These are phyloP conservation scores for Trichoderma sp. DNA, from an alignment of 2,329 filamentous ascomycete genomes.

Conservation along the genomic window DNA sequence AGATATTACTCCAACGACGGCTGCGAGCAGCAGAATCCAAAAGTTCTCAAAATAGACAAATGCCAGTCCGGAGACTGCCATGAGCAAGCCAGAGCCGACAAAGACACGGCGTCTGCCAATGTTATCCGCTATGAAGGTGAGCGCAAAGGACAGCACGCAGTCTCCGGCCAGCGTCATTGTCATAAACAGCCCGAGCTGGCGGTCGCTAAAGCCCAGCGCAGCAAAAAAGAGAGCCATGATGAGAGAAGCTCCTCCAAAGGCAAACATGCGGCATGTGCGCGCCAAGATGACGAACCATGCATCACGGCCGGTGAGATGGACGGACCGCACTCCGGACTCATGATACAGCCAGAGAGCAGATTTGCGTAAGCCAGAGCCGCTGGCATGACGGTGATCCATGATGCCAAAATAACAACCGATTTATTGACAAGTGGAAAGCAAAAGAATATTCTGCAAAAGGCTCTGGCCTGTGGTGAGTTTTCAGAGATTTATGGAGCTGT, in stretches of 20 bases:
- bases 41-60: slow-evolving; percentile 59
- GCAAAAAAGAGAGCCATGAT: slow-evolving; percentile 64
- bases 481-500: background rate
- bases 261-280: slow-evolving; percentile 59
- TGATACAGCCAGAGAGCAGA: slow-evolving; percentile 39
- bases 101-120: slow-evolving; percentile 59
- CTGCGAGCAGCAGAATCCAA: slow-evolving; percentile 60
- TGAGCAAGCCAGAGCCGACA: slow-evolving; percentile 54
- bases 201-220: slow-evolving; percentile 56
- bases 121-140: slow-evolving; percentile 61
- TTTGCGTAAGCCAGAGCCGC: background rate
- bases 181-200: slow-evolving; percentile 65
- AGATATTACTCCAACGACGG: slow-evolving; percentile 62
- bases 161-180: slow-evolving; percentile 63
- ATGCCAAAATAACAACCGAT: background rate
- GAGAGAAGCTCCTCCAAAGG: slow-evolving; percentile 62
- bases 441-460: background rate
- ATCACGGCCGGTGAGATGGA: slow-evolving; percentile 50
- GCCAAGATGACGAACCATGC: slow-evolving; percentile 57
- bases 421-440: background rate
- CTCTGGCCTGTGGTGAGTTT: background rate
- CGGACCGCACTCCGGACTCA: slow-evolving; percentile 52
- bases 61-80: slow-evolving; percentile 56
- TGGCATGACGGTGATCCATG: background rate
- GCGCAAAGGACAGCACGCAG: slow-evolving; percentile 57